Evolutionary conservation across 345 rosid genomes (phyloP), one percentile per base, ranked within the genome.

Genomic region (Angophora floribunda): DNA sequence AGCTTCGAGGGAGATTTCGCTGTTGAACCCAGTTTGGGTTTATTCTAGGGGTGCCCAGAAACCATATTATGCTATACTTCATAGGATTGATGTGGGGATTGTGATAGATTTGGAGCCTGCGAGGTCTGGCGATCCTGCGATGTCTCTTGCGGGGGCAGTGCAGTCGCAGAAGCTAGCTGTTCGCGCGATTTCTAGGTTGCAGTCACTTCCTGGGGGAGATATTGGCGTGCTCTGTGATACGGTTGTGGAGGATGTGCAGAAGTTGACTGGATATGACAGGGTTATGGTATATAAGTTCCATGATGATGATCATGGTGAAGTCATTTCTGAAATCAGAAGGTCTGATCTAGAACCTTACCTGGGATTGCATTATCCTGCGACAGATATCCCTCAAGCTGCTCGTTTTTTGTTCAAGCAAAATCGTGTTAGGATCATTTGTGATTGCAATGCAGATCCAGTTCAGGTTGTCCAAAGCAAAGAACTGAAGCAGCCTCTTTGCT

Each of bases 101-200:
- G 95, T 96, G 88, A 95, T 97, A 86, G 98, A 97, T 93, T 90
- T 97, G 90, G 99, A 97, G 94, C 97, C 98, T 88, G 96, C 97
- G 6, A 89, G 88, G 88, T 92, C 95, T 1, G 91, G 87, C 41
- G 97, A 96, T 89, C 94, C 94, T 59, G 94, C 95, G 52, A 86
- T 95, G 86, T 95, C 97, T 4, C 93, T 94, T 86, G 97, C 98
- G 1, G 96, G 98, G 7, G 96, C 98, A 2, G 96, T 95, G 89
- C 99, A 95, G 92, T 96, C 98, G 2, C 98, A 96, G 93, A 97
- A 97, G 87, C 94, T 96, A 0, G 98, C 98, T 14, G 97, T 95
- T 17, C 86, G 96, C 30, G 98, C 98, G 0, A 96, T 97, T 88
- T 92, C 98, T 87, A 94, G 97, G 94, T 90, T 97, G 89, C 99